Evolutionary conservation across 345 rosid species (phyloP).

Genomic region (Pseudoturritis turrita): DNA sequence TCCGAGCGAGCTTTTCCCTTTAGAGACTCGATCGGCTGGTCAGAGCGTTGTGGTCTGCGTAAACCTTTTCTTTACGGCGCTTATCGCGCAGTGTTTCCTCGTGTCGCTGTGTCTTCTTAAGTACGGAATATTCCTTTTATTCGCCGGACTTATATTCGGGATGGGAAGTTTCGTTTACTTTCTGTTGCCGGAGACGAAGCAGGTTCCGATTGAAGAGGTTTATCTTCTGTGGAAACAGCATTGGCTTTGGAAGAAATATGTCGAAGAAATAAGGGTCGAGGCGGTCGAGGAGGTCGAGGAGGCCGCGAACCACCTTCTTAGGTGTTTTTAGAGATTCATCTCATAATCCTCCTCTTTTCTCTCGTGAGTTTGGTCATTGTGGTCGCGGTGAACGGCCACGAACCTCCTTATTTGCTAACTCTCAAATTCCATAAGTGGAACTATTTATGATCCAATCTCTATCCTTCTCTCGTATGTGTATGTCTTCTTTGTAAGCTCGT

Average conservation of each 20-base stretch:
- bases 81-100: conserved; percentile 77
- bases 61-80: conserved; percentile 77
- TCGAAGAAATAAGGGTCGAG: background rate
- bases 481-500: too few species aligned
- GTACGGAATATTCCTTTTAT: conserved; percentile 69
- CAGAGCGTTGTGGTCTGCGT: conserved; percentile 83
- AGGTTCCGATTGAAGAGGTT: conserved; percentile 81
- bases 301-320: background rate
- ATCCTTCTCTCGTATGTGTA: too few species aligned
- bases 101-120: conserved; percentile 65
- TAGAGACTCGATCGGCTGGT: conserved; percentile 92
- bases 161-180: conserved; percentile 79
- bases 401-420: too few species aligned
- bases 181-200: conserved; percentile 84
- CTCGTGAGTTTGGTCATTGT: too few species aligned
- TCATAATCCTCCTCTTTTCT: background rate
- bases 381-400: too few species aligned
- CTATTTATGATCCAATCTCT: too few species aligned
- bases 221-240: conserved; percentile 69
- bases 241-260: conserved; percentile 78
- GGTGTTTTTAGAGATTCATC: background rate
- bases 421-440: too few species aligned
- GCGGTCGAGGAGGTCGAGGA: too few species aligned
- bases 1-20: conserved; percentile 82
- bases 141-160: conserved; percentile 53